Percentiles rank a stretch among this genome's conserved stretches.
Conservation (phyloP, 2,329 filamentous ascomycete species). For the Torrubiella hemipterigena region DNA sequence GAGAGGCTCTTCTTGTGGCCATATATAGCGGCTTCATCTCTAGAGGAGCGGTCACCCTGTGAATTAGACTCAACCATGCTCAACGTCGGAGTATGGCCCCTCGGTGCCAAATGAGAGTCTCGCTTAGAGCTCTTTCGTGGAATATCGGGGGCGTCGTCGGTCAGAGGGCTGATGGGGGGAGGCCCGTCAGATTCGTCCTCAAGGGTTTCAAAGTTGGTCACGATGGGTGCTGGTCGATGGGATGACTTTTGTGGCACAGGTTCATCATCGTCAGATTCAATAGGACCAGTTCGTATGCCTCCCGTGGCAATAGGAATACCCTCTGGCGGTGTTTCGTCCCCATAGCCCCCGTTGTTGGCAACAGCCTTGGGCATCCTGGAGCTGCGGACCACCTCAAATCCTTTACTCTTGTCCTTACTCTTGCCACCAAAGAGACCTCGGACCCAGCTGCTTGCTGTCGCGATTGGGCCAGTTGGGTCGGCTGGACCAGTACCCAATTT, state of each 20-base stretch:
- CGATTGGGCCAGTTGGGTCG: slow-evolving; percentile 84
- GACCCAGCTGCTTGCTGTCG: slow-evolving; percentile 84
- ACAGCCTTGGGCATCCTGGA: slow-evolving; percentile 69
- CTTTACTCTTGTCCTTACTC: slow-evolving; percentile 88
- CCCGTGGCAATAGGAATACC: slow-evolving; percentile 55
- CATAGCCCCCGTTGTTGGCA: slow-evolving; percentile 39
- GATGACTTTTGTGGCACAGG: slow-evolving; percentile 13
- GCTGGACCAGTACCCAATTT: slow-evolving; percentile 88
- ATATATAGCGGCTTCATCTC: slow-evolving; percentile 4
- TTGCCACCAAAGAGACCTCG: slow-evolving; percentile 68
- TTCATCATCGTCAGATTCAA: slow-evolving; percentile 50
- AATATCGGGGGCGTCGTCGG: slow-evolving; percentile 39
- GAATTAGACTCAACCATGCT: slow-evolving; percentile 14
- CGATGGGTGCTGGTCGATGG: neutral
- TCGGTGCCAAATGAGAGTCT: slow-evolving; percentile 29
- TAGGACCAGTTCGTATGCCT: slow-evolving; percentile 45
- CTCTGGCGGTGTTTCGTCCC: slow-evolving; percentile 54
- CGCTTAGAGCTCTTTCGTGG: slow-evolving; percentile 65
- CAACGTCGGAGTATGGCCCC: slow-evolving; percentile 21
- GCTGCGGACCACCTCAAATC: slow-evolving; percentile 92
- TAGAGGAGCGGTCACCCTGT: slow-evolving; percentile 5
- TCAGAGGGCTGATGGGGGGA: slow-evolving; percentile 21
- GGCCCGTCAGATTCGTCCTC: slow-evolving; percentile 30
- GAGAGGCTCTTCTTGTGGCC: slow-evolving; percentile 9
- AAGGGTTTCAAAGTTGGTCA: slow-evolving; percentile 22